Base-by-base conservation (phyloP, 345 rosid genomes). In the Pugionium cornutum region DNA sequence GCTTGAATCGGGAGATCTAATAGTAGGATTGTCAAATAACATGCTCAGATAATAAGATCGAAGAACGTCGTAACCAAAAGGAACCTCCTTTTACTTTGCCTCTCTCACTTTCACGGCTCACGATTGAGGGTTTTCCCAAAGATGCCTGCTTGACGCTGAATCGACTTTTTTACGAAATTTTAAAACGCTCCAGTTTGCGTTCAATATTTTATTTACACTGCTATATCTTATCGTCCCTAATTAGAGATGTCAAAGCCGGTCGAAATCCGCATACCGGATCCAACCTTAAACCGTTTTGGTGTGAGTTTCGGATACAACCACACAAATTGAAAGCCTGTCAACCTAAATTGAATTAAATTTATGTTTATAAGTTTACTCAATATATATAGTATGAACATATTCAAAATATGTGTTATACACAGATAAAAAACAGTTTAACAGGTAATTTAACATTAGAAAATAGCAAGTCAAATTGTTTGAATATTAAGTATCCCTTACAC, bases 21-120 rank as follows among this genome's bases (percentile, higher is more conserved):
- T 3, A 48, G 27, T 46, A 46, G 51, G 57, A 58, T 47, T 54
- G 32, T 41, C 35, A 45, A 51, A 59, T 36, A 47, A 45, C 74
- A 58, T 68, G 72, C 72, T 67, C 64, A 4, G 48, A 32, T 44
- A 5, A 57, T 18, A 36, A 53, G 74, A 62, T 51, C 76, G 32
- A 50, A 33, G 28, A 47, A 32, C 32, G 31, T 53, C 48, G 40
- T 8, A 53, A 30, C 36, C 30, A 30, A 49, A 55, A 46, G 37
- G 75, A 54, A 62, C 49, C 65, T 11, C 66, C 32, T 30, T 56
- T 44, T 25, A 28, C 26, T 62, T 39, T 27, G 32, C 47, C 64
- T 41, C 66, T 10, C 5, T 4, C 55, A 45, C 64, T 44, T 49
- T 52, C 51, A 63, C 69, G 58, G 50, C 62, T 47, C 74, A 53